phyloP scores from a whole-genome alignment of 352 stramenopile species.

The Pythium scleroteichum region DNA sequence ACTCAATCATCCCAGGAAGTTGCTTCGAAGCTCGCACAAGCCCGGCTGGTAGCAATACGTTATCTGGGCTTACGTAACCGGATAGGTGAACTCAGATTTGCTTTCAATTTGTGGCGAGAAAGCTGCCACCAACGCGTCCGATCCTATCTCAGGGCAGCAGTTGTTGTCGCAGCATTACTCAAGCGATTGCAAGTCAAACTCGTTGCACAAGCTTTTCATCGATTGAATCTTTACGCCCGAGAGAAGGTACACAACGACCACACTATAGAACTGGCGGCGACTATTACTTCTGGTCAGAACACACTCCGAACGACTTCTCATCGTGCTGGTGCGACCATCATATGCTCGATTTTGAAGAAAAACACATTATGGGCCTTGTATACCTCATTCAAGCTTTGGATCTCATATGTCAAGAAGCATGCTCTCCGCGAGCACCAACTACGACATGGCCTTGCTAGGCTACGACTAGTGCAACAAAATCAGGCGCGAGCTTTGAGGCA shows the following conservation, averaged over 20 bases:
- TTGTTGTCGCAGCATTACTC: neutral
- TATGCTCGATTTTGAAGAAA: too few species aligned
- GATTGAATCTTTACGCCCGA: neutral
- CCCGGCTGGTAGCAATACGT: conserved; percentile 1
- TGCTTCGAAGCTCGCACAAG: conserved; percentile 13
- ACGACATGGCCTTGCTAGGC: neutral
- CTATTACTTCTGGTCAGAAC: too few species aligned
- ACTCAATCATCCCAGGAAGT: conserved; percentile 34
- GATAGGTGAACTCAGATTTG: neutral
- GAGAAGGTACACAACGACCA: neutral
- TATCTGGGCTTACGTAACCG: neutral
- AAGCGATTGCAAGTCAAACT: neutral
- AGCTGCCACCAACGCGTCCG: neutral
- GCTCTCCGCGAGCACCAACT: neutral
- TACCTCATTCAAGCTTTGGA: too few species aligned
- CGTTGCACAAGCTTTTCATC: neutral
- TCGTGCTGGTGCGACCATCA: too few species aligned
- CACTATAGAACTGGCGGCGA: neutral
- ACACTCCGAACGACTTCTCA: too few species aligned
- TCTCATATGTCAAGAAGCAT: neutral
- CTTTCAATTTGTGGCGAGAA: conserved; percentile 5
- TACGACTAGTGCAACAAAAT: neutral
- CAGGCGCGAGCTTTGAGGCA: neutral
- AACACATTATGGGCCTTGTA: too few species aligned
- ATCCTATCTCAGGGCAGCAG: neutral